phyloP scores from a whole-genome alignment of 106 monocot genomes.

The Phalaenopsis equestris region DNA sequence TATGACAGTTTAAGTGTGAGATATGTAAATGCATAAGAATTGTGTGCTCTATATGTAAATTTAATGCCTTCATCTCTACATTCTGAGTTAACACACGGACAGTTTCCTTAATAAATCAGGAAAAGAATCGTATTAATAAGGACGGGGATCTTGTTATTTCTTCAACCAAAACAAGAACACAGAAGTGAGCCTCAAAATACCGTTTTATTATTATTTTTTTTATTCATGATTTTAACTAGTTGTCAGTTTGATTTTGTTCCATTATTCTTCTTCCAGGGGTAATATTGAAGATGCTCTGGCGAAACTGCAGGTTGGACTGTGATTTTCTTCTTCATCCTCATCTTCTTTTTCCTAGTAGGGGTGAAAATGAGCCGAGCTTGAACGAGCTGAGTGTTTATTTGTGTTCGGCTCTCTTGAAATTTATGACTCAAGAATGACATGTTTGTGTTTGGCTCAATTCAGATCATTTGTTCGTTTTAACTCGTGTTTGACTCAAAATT shows the following conservation, averaged over 20 bases:
- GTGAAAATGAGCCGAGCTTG: too few relatives aligned
- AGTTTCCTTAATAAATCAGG: conserved; percentile 28
- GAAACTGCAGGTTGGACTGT: conserved; percentile 67
- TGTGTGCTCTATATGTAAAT: not conserved
- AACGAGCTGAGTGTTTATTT: too few relatives aligned
- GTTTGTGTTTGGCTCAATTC: too few relatives aligned
- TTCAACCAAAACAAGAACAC: conserved; percentile 94
- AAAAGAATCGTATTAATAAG: conserved; percentile 96
- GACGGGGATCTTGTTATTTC: conserved; percentile 92
- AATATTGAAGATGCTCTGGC: conserved; percentile 92
- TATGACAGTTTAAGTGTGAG: too few relatives aligned
- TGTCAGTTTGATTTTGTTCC: conserved; percentile 5
- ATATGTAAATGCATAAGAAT: too few relatives aligned
- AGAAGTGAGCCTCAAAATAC: conserved; percentile 46
- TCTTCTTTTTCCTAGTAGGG: not conserved
- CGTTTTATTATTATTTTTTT: conserved; percentile 12
- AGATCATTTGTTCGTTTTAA: too few relatives aligned
- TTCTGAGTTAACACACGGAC: not conserved
- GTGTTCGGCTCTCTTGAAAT: too few relatives aligned
- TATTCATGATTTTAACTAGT: not conserved
- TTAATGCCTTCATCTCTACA: not conserved
- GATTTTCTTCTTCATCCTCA: not conserved
- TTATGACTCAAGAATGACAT: too few relatives aligned
- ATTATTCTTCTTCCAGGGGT: conserved; percentile 38
- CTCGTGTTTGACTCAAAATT: too few relatives aligned